Base-by-base conservation (phyloP, 2,329 filamentous ascomycete species). In the Cladosporium halotolerans region DNA sequence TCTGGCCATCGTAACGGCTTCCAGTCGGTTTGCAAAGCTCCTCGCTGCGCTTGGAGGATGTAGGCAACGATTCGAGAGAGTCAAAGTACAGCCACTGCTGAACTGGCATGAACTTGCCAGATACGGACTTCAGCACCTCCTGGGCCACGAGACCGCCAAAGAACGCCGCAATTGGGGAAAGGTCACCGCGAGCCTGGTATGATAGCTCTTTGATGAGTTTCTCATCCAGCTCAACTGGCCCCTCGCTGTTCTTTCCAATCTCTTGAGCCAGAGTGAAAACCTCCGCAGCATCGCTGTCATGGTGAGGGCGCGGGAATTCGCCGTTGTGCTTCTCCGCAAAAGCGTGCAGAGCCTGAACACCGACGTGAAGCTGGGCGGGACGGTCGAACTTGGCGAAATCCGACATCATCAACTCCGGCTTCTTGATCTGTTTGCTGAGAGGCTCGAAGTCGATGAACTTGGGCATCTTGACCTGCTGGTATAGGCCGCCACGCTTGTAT, bases 321-420 rank as follows among this genome's bases (percentile, higher is more conserved):
- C 84, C 84, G 53, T 74, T 72, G 64, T 95, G 84, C 34, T 78
- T 75, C 62, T 90, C 84, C 10, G 81, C 83, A 70, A 96, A 99
- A 34, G 85, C 83, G 68, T 96, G 90, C 7, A 99, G 79, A 9
- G 93, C 91, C 73, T 97, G 91, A 66, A 97, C 86, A 56, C 90
- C 93, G 57, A 95, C 76, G 68, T 99, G 93, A 19, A 99, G 81
- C 70, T 97, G 90, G 60, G 86, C 83, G 1, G 93, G 93, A 43
- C 93, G 86, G 70, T 97, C 93, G 61, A 96, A 97, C 72, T 99
- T 99, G 72, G 93, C 93, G 67, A 91, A 99, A 70, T 99, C 93
- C 18, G 93, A 95, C 56, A 96, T 82, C 65, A 97, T 74, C 59
- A 95, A 83, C 64, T 96, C 92, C 2, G 93, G 93, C 54, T 89